Evolutionary conservation across 345 rosid genomes (phyloP).

Genomic region (Citrus sp.): DNA sequence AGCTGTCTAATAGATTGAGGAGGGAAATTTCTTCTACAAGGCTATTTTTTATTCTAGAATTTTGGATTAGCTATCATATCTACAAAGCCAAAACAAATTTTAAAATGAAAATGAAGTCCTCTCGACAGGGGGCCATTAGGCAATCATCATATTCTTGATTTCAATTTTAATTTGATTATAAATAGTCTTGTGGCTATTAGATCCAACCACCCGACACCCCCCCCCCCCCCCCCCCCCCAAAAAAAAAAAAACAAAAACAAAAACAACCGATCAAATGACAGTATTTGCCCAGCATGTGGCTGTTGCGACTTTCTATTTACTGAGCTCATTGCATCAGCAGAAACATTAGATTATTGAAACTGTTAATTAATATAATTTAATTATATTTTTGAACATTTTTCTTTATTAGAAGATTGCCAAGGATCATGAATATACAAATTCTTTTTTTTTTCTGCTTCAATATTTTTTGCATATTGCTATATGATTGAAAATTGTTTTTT

Average conservation of each 20-base stretch:
- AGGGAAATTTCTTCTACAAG: not conserved
- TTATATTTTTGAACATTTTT: not conserved
- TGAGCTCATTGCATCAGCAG: not conserved
- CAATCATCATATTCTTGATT: conserved; percentile 6
- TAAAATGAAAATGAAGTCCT: not conserved
- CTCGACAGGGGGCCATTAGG: not conserved
- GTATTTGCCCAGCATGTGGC: not conserved
- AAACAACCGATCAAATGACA: too few relatives aligned
- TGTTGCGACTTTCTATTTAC: not conserved
- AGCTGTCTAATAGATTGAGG: conserved; percentile 6
- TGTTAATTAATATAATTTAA: not conserved
- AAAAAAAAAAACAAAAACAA: too few relatives aligned
- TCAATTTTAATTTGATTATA: not conserved
- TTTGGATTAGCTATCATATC: not conserved
- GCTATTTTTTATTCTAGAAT: not conserved
- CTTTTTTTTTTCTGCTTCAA: not conserved
- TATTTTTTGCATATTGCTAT: not conserved
- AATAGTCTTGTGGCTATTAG: not conserved
- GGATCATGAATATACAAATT: not conserved
- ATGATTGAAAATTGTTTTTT: too few relatives aligned
- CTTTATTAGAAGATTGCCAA: not conserved
- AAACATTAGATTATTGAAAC: not conserved
- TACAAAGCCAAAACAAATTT: not conserved
- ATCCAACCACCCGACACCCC: not conserved
- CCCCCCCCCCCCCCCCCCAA: too few relatives aligned